Evolutionary conservation across 2,329 filamentous ascomycete species (phyloP).

Genomic region (Curvularia sp.): DNA sequence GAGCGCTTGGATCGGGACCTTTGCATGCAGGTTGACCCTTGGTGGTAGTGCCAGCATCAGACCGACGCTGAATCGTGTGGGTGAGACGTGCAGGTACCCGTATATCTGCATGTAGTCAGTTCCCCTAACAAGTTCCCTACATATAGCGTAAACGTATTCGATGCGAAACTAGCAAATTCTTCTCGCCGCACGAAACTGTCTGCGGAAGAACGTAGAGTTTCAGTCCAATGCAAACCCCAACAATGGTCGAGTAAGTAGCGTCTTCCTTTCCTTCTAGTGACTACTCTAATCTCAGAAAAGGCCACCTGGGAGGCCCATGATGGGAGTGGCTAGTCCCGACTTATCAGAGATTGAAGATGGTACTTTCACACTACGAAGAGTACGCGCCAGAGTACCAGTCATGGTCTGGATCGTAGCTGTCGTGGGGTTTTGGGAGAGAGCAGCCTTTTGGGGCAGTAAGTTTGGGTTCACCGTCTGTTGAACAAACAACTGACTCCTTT

Average conservation of each 20-base stretch:
- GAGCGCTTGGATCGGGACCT: not conserved
- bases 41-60: not conserved
- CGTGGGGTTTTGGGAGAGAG: slow-evolving; percentile 39
- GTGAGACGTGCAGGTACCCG: slow-evolving; percentile 6
- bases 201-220: not conserved
- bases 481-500: slow-evolving; percentile 7
- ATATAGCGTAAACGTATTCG: not conserved
- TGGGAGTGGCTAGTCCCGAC: slow-evolving; percentile 15
- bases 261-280: not conserved
- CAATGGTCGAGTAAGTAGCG: slow-evolving; percentile 10
- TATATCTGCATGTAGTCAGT: not conserved
- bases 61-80: not conserved
- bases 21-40: not conserved
- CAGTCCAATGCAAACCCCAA: not conserved
- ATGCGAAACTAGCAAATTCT: not conserved
- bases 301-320: slow-evolving; percentile 2
- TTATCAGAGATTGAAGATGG: not conserved
- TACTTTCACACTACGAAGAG: slow-evolving; percentile 24
- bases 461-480: not conserved
- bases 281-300: slow-evolving; percentile 7
- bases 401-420: slow-evolving; percentile 37
- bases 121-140: not conserved
- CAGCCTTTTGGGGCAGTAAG: slow-evolving; percentile 39
- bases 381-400: slow-evolving; percentile 34
- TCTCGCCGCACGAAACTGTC: not conserved